Base-by-base conservation (phyloP, 2,329 filamentous ascomycete genomes). In the Colletotrichum cuscutae region DNA sequence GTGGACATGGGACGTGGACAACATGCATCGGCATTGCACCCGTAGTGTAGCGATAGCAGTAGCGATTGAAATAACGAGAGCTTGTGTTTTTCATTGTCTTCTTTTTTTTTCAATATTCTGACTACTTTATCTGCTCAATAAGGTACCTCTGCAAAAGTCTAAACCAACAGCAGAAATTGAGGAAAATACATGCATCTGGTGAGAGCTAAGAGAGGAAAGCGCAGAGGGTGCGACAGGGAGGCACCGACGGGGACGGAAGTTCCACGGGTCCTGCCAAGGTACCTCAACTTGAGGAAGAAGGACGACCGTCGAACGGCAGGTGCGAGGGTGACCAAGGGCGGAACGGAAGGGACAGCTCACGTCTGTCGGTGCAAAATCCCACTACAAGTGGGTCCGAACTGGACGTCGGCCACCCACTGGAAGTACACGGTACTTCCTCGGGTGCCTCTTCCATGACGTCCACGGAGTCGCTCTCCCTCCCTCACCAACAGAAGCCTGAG, bases 301-400 rank as follows among this genome's bases (percentile, higher is more conserved):
- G 3, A 67, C 28, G 42, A 60, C 65, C 65, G 69, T 71, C 64
- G 71, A 67, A 67, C 24, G 61, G 68, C 46, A 66, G 53, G 68
- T 46, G 68, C 61, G 68, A 73, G 69, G 71, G 68, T 62, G 52
- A 72, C 32, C 37, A 72, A 72, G 65, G 65, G 62, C 68, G 72
- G 74, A 72, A 72, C 72, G 72, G 74, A 72, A 74, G 72, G 72
- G 68, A 68, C 68, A 71, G 56, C 61, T 74, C 74, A 71, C 68
- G 62, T 71, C 68, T 74, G 72, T 72, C 68, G 74, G 73, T 75
- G 74, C 64, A 74, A 74, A 74, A 74, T 75, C 72, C 72, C 64
- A 75, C 74, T 74, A 67, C 74, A 72, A 72, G 74, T 75, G 74
- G 74, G 74, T 74, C 74, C 65, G 15, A 52, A 61, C 58, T 71